A percentile compares a stretch with the other conserved stretches of the same genome.
These are phyloP conservation scores for Boletus subparvulus DNA, from an alignment of 768 basidiomycete species.

Conservation along the genomic window DNA sequence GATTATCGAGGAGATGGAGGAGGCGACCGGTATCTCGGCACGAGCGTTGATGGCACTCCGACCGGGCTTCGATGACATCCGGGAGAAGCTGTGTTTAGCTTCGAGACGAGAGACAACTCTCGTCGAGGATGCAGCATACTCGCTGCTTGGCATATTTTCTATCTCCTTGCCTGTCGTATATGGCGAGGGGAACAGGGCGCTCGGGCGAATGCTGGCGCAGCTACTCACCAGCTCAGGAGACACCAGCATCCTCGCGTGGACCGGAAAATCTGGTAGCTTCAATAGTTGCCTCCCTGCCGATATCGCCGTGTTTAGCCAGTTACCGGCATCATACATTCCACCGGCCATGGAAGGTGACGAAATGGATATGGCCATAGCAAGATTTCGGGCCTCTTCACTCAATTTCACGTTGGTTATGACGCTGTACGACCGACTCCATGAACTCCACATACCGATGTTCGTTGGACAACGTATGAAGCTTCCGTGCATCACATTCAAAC, in stretches of 20 bases:
- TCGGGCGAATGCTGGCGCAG: too few species aligned
- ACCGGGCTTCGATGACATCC: too few species aligned
- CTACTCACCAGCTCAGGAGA: too few species aligned
- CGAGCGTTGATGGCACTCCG: too few species aligned
- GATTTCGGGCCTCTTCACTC: not conserved
- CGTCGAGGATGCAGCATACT: slow-evolving; percentile 8
- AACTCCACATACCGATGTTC: not conserved
- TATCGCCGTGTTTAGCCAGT: not conserved
- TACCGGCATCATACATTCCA: not conserved
- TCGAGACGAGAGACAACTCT: slow-evolving; percentile 4
- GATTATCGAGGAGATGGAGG: too few species aligned
- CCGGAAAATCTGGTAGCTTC: not conserved
- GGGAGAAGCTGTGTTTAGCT: not conserved
- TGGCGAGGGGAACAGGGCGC: too few species aligned
- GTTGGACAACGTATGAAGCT: not conserved
- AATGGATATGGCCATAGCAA: not conserved
- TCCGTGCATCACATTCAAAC: slow-evolving; percentile 8
- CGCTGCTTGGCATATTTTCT: slow-evolving; percentile 5
- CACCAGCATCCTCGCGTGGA: too few species aligned
- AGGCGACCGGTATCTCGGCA: too few species aligned
- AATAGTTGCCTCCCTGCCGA: slow-evolving; percentile 8
- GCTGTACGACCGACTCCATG: not conserved
- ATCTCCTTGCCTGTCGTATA: not conserved
- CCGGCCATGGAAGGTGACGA: not conserved
- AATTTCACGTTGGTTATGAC: not conserved